Conservation (phyloP, 306 rosid genomes). For the Vigna nakashimae region DNA sequence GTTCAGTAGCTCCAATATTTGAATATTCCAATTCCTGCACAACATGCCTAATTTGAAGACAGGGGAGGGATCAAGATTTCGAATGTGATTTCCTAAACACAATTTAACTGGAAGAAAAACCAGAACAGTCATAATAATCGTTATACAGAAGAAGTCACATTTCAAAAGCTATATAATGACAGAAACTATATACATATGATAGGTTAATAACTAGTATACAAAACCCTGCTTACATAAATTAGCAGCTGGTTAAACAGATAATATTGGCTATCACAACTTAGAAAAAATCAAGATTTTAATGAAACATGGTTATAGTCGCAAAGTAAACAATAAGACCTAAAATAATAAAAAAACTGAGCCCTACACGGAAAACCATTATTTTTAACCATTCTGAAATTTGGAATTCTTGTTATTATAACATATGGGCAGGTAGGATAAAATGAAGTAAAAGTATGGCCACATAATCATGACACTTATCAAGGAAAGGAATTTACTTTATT, state of each 20-base stretch:
- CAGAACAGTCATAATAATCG: constrained; percentile 25
- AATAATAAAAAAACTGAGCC: constrained; percentile 19
- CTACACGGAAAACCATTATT: constrained; percentile 7
- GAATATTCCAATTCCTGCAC: constrained; percentile 76
- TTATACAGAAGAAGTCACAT: constrained; percentile 18
- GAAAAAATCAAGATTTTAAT: constrained; percentile 30
- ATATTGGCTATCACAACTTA: constrained; percentile 16
- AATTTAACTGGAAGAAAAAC: constrained; percentile 34
- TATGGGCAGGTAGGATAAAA: background rate
- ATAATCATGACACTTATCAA: constrained; percentile 33
- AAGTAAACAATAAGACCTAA: constrained; percentile 31
- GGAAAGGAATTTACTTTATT: constrained; percentile 25
- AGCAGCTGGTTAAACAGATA: constrained; percentile 3
- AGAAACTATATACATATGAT: constrained; percentile 16
- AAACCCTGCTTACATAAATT: constrained; percentile 21
- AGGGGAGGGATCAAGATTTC: background rate
- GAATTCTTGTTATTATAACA: constrained; percentile 32
- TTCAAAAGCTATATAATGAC: background rate
- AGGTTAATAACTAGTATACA: constrained; percentile 27
- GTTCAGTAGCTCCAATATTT: constrained; percentile 85
- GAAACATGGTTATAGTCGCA: constrained; percentile 11
- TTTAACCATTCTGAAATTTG: constrained; percentile 22
- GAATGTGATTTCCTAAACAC: constrained; percentile 34
- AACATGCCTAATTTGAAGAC: constrained; percentile 60
- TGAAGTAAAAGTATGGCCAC: constrained; percentile 31